A percentile compares a stretch with the other conserved stretches of the same genome.
These are phyloP conservation scores for Myxozyma nipponensis DNA, from an alignment of 805 yeast genomes.

Conservation along the genomic window DNA sequence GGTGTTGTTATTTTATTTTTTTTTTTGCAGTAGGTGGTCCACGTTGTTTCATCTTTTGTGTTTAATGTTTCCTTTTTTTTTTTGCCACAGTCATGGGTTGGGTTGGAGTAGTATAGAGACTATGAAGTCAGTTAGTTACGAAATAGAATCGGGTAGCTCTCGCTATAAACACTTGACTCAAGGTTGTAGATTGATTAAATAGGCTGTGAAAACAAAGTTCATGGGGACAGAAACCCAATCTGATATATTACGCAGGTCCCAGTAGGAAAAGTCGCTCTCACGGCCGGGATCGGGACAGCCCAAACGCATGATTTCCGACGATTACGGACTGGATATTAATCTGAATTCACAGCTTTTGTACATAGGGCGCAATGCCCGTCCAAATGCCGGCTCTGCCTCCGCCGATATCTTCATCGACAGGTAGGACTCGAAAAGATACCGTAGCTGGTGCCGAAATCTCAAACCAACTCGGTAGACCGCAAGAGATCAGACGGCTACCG, in stretches of 20 bases:
- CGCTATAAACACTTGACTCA: too few species aligned
- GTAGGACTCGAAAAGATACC: too few species aligned
- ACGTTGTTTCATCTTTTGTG: constrained; percentile 1
- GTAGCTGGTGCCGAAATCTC: background rate
- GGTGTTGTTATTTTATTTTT: background rate
- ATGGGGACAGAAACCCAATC: too few species aligned
- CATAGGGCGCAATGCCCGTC: background rate
- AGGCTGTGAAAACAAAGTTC: too few species aligned
- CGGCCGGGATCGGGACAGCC: too few species aligned
- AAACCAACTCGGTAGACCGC: background rate
- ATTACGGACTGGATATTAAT: too few species aligned
- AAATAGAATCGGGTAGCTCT: background rate
- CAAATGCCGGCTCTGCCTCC: background rate
- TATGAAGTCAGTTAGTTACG: background rate
- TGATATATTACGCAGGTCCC: too few species aligned
- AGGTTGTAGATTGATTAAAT: too few species aligned
- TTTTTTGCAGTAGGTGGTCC: constrained; percentile 9
- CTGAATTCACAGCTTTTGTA: too few species aligned
- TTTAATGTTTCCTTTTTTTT: constrained; percentile 7
- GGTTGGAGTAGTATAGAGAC: constrained; percentile 20
- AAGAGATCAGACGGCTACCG: constrained; percentile 7
- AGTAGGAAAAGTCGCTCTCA: too few species aligned
- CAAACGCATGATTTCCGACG: too few species aligned
- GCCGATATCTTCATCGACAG: too few species aligned
- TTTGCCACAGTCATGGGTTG: constrained; percentile 13